Conservation (phyloP, 495 filamentous ascomycete genomes). For the Annulohypoxylon stygium region DNA sequence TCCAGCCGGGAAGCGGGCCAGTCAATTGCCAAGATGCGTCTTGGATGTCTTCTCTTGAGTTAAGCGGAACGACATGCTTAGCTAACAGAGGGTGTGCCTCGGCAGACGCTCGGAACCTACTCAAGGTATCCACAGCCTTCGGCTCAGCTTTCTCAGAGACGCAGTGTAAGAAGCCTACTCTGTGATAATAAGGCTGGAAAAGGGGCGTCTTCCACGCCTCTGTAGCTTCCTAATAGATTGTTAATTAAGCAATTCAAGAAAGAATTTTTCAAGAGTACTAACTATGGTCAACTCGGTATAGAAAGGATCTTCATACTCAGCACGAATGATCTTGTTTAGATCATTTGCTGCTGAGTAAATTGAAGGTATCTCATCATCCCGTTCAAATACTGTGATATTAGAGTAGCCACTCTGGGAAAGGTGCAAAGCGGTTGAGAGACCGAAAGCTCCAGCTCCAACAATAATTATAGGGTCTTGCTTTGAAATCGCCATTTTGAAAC, state of each 20-base stretch:
- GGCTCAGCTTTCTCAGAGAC: background rate
- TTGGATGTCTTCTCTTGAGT: constrained; percentile 46
- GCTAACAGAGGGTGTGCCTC: constrained; percentile 51
- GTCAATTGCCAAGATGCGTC: constrained; percentile 40
- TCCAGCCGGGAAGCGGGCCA: constrained; percentile 63
- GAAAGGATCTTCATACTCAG: constrained; percentile 67
- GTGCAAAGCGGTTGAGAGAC: constrained; percentile 61
- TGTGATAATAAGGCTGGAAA: background rate
- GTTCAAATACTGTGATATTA: constrained; percentile 60
- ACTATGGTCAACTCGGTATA: constrained; percentile 59
- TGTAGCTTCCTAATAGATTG: constrained; percentile 49
- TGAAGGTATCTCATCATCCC: constrained; percentile 56
- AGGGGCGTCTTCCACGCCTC: constrained; percentile 1
- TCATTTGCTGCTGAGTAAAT: constrained; percentile 64
- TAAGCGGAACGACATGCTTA: constrained; percentile 52
- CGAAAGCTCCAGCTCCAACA: constrained; percentile 60
- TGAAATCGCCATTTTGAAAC: background rate
- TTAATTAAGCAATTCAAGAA: background rate
- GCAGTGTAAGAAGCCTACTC: background rate
- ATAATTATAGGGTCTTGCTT: constrained; percentile 48
- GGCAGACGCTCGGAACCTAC: background rate
- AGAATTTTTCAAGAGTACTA: background rate
- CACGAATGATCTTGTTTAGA: constrained; percentile 68
- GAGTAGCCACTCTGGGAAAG: constrained; percentile 56
- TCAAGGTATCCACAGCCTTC: constrained; percentile 2